Base-by-base conservation (phyloP, 78 protist genomes). In the Pigoraptor vietnamica region DNA sequence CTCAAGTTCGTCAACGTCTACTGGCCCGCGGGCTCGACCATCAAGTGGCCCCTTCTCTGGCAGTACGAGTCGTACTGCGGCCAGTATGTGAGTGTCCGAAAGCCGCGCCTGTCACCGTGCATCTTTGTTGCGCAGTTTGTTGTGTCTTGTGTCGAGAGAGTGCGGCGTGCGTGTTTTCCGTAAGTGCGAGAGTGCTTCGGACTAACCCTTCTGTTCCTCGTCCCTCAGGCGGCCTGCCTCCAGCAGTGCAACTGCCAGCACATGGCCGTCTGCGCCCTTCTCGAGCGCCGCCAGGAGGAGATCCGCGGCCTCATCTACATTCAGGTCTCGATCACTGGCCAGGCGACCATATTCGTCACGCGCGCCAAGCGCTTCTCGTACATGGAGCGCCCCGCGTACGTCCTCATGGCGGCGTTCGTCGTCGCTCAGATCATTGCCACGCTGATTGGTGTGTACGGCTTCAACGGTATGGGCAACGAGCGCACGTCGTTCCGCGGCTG, bases 311-410 rank as follows among this genome's bases (percentile, higher is more conserved):
- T 94, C 90, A 94, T 96, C 88, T 96, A 93, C 84, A 40, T 93
- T 23, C 94, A 93, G 67, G 95, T 96, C 0, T 96, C 97, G 81
- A 92, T 96, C 90, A 86, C 95, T 37, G 95, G 95, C 55, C 93
- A 92, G 37, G 97, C 96, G 23, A 88, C 93, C 2, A 93, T 96
- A 86, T 96, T 96, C 89, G 93, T 94, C 56, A 92, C 95, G 1
- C 93, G 98, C 40, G 38, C 95, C 0, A 90, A 82, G 87, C 87
- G 91, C 39, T 92, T 95, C 94, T 94, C 95, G 24, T 96, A 48
- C 89, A 82, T 93, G 81, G 94, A 93, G 81, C 92, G 96, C 67
- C 98, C 98, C 35, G 96, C 94, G 23, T 10, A 35, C 48, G n/a
- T 93, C 33, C 86, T 95, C 37, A 90, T 93, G 81, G 10, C 91